Evolutionary conservation across 164 flowering plant genomes (phyloP), one percentile per base, ranked within the genome.

Genomic region (Dillenia turbinata): DNA sequence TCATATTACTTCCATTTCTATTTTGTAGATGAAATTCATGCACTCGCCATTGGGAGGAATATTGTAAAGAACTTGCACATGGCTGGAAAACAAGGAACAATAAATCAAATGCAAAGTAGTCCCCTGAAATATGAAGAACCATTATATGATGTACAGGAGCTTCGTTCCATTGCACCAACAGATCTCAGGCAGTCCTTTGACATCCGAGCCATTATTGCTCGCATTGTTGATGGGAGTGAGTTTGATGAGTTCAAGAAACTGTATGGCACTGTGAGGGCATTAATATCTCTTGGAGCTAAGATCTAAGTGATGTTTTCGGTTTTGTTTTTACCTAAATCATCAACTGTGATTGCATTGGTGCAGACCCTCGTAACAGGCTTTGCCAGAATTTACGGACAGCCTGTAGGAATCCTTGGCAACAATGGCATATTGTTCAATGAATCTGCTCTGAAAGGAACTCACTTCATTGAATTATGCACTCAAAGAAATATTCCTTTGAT

Each of bases 351-450:
- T 14, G 49, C 47, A 8, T 73, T 59, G 64, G n/a, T 81, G 71
- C 86, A 95, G 99, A 92, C 97, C 48, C 97, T 95, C 63, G 94
- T 94, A 53, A 90, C 99, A 59, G 99, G 99, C 48, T 95, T 95
- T 78, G 94, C 92, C 56, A 79, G 83, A 80, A 84, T 95, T 49
- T 81, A 60, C 69, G 97, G 99, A 54, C 90, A 88, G 60, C 83
- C 88, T 48, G 99, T 95, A 9, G 97, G 99, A 69, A 88, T 95
- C 58, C 63, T 95, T 73, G 99, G 97, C 72, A 95, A 95, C 78
- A 92, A 92, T 75, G 99, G 99, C 55, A 83, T 95, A 68, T 69
- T 95, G 61, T 90, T 92, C 60, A 85, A 83, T 66, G 99, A 95
- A 77, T 95, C 99, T 76, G 99, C 99, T 60, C 58, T 92, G 13